Evolutionary conservation across 169 alveolate species (phyloP).

Genomic region (Plasmodium adleri): DNA sequence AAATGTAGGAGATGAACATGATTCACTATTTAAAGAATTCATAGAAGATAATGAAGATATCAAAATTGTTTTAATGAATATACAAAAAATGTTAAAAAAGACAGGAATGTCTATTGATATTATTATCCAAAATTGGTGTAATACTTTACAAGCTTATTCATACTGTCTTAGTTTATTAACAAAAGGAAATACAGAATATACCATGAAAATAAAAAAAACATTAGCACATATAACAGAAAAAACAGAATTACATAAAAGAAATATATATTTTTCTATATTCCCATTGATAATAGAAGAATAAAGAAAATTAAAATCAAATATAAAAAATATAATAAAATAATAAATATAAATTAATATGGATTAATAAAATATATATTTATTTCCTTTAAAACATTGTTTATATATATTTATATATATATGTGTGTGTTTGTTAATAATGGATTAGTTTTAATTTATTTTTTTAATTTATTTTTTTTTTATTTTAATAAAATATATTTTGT

Average conservation of each 20-base stretch:
- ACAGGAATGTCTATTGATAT: constrained; percentile 72
- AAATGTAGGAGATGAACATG: background rate
- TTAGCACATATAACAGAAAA: constrained; percentile 43
- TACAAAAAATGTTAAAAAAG: constrained; percentile 41
- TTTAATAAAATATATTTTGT: no score
- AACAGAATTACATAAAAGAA: constrained; percentile 44
- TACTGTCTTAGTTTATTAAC: constrained; percentile 51
- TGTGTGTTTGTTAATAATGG: background rate
- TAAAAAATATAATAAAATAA: background rate
- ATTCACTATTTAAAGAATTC: constrained; percentile 1
- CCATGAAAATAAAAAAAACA: constrained; percentile 37
- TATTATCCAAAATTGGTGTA: constrained; percentile 75
- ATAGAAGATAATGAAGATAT: constrained; percentile 38
- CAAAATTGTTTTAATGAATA: constrained; percentile 37
- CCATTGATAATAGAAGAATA: constrained; percentile 60
- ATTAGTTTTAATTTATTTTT: no score
- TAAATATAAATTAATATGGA: no score
- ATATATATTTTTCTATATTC: constrained; percentile 67
- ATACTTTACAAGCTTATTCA: constrained; percentile 73
- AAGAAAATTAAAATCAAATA: background rate
- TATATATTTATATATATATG: constrained; percentile 5
- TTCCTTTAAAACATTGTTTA: background rate
- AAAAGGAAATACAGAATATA: constrained; percentile 69
- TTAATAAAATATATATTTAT: constrained; percentile 2
- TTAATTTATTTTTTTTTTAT: no score